Base-by-base conservation (phyloP, 768 basidiomycete species). In the Tricholoma terreum region DNA sequence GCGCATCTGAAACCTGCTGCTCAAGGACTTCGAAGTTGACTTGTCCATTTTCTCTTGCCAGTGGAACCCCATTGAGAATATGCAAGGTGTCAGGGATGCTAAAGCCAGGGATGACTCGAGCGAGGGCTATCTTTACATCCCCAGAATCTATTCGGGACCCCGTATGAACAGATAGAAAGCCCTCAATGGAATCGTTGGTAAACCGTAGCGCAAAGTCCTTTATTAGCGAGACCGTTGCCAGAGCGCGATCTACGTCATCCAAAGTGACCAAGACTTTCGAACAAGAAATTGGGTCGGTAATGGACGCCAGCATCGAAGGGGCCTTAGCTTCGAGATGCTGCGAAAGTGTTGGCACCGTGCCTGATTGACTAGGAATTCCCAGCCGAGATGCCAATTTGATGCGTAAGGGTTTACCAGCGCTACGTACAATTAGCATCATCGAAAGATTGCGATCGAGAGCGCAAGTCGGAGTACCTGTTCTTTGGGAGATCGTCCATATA, bases 401-500 rank as follows among this genome's bases (percentile, higher is more conserved):
- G 12, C 79, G 73, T 10, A 79, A 67, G 17, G 77, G 75, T 63
- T 81, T 80, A 46, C 79, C 79, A 27, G 77, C 76, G 49, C 70
- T 75, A 24, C 14, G 52, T 45, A 52, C 19, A 21, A 22, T 27
- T 17, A 46, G 15, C 11, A 50, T 54, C 31, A 52, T 55, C 33
- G 17, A 43, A 15, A 2, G 42, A 15, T 21, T 42, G 27, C 10
- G 49, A 30, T 48, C 17, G 36, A 52, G 49, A 10, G 15, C 12
- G 34, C 10, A 35, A 10, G 4, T 35, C 12, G 10, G 12, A 35
- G 2, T 35, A 10, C 34, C 12, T 14, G 2, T 35, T 35, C 34
- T 35, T 14, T 9, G 12, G 12, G 4, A 81, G 58, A 53, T 76
- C 75, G 38, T 74, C 68, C 74, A 81, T 80, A 61, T 78, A 81